Base-by-base conservation (phyloP, 2,329 filamentous ascomycete species). In the Fusarium udum region DNA sequence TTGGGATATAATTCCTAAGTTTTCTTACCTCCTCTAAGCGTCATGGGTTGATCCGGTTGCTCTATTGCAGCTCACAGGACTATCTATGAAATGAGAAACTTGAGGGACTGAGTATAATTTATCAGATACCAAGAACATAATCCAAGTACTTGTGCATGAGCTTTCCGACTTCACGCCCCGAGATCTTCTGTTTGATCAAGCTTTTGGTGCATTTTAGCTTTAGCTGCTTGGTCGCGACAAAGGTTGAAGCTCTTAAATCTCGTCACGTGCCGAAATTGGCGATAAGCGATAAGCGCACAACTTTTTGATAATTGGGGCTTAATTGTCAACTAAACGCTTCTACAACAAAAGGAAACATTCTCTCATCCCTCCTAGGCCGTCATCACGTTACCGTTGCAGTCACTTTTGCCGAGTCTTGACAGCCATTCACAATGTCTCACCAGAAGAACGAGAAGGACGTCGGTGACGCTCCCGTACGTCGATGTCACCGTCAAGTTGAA, bases 361-460 rank as follows among this genome's bases (percentile, higher is more conserved):
- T 40, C 72, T 75, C 72, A 64, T 52, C 61, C 72, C 56, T 57
- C 61, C 72, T 56, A 74, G 72, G 78, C 87, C 89, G 88, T 92
- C 91, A 92, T 93, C 92, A 94, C 92, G 88, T 93, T 93, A 91
- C 92, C 91, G 92, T 77, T 76, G 79, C 78, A 74, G 83, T 80
- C 87, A 90, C 92, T 92, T 67, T 74, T 74, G 72, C 72, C 92
- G 92, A 93, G 92, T 95, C 92, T 89, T 94, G 92, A 93, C 90
- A 91, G 90, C 68, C 77, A 80, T 81, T 80, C 86, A 92, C 87
- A 78, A 97, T 97, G 94, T 96, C 94, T 87, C 96, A 93, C 92
- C 90, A 97, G 87, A 97, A 98, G 92, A 88, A 89, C 83, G 95
- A 97, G 86, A 97, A 98, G 91, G 92, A 95, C 82, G 93, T 94